A percentile compares a stretch with the other conserved stretches of the same genome.
phyloP scores from a whole-genome alignment of 495 filamentous ascomycete genomes.

The Aspergillus sclerotiicarbonarius region DNA sequence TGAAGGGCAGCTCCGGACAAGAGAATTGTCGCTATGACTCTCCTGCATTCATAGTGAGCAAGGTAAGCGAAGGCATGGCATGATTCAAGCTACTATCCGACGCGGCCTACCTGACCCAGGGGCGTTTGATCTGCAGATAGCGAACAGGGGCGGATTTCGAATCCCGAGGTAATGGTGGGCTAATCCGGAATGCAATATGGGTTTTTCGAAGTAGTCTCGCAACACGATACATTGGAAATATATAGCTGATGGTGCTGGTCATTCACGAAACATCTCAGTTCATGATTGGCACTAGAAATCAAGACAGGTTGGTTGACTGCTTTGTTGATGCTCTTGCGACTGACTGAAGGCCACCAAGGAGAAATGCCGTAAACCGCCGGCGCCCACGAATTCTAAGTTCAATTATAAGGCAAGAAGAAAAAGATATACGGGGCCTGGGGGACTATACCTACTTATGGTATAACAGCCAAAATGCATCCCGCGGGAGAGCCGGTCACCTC shows the following conservation, averaged over 20 bases:
- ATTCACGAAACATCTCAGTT: too few species aligned
- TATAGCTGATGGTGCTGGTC: slow-evolving; percentile 7
- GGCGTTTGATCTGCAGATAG: slow-evolving; percentile 39
- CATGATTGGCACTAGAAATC: too few species aligned
- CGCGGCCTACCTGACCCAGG: slow-evolving; percentile 36
- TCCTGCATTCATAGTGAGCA: slow-evolving; percentile 23
- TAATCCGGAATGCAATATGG: slow-evolving; percentile 25
- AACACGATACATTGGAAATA: slow-evolving; percentile 39
- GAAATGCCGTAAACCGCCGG: too few species aligned
- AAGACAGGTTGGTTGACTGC: too few species aligned
- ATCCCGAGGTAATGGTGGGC: slow-evolving; percentile 17
- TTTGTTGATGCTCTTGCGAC: too few species aligned
- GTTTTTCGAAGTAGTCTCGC: slow-evolving; percentile 31
- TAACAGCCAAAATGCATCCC: too few species aligned
- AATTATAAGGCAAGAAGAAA: too few species aligned
- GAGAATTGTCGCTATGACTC: slow-evolving; percentile 31
- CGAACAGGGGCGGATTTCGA: slow-evolving; percentile 26
- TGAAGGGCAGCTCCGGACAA: slow-evolving; percentile 41
- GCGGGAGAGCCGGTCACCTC: too few species aligned
- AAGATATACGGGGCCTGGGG: too few species aligned
- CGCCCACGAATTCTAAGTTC: too few species aligned
- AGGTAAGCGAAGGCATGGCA: not conserved
- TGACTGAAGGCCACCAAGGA: too few species aligned
- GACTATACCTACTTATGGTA: too few species aligned
- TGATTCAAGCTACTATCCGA: not conserved